Evolutionary conservation across 495 filamentous ascomycete species (phyloP).

Genomic region (Opeltia flavorubescens): DNA sequence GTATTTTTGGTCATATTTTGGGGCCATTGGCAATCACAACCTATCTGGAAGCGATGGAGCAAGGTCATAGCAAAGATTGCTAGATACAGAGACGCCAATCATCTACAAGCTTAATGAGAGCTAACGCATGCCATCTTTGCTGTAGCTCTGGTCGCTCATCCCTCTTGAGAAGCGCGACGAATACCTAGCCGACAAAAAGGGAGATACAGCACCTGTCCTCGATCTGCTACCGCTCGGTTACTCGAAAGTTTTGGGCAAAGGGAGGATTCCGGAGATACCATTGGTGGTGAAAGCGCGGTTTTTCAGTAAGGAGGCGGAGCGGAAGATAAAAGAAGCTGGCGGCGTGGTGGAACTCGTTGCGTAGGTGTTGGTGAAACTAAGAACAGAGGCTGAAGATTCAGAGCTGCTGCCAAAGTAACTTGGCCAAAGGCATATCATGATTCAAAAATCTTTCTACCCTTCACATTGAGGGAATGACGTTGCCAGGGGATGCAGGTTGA

Average conservation of each 20-base stretch:
- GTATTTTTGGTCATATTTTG: too few relatives aligned
- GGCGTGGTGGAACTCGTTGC: slow-evolving; percentile 85
- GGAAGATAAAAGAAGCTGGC: slow-evolving; percentile 90
- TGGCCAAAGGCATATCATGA: background rate
- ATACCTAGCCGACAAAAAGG: slow-evolving; percentile 58
- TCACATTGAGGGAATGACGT: too few relatives aligned
- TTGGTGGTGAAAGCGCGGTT: slow-evolving; percentile 79
- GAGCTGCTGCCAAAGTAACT: background rate
- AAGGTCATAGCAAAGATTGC: slow-evolving; percentile 2
- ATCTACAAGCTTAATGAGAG: background rate
- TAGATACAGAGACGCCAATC: background rate
- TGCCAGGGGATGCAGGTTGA: too few relatives aligned
- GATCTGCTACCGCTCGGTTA: slow-evolving; percentile 86
- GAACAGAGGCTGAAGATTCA: background rate
- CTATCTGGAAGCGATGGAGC: slow-evolving; percentile 7
- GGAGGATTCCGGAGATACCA: slow-evolving; percentile 70
- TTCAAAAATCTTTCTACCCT: too few relatives aligned
- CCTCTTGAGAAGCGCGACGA: slow-evolving; percentile 70
- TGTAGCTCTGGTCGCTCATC: slow-evolving; percentile 69
- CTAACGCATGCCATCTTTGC: background rate
- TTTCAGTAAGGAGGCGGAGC: slow-evolving; percentile 77
- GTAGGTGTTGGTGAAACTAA: slow-evolving; percentile 33
- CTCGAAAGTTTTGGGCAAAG: slow-evolving; percentile 89
- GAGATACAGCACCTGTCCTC: slow-evolving; percentile 77
- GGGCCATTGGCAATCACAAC: too few relatives aligned